Conservation (phyloP, 352 stramenopile species). For the Globisporangium echinulatum region DNA sequence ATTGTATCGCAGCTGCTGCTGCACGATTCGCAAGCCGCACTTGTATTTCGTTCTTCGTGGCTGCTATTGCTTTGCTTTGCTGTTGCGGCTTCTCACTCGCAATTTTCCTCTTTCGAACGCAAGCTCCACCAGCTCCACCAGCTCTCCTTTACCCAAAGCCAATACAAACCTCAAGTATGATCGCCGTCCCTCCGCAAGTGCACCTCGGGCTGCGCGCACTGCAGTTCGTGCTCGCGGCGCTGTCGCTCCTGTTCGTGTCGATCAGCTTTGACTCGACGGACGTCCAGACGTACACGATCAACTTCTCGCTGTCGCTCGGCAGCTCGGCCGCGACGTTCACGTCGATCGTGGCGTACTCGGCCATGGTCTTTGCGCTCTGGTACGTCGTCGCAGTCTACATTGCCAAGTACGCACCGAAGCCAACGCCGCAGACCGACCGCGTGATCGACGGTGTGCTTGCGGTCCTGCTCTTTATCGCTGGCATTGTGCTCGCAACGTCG, state of each 20-base stretch:
- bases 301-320: slow-evolving; percentile 16
- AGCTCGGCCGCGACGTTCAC: slow-evolving; percentile 37
- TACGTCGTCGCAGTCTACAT: slow-evolving; percentile 41
- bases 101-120: background rate
- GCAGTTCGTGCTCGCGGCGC: slow-evolving; percentile 53
- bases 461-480: slow-evolving; percentile 41
- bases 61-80: background rate
- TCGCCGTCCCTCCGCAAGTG: background rate
- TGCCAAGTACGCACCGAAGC: slow-evolving; percentile 26
- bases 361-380: slow-evolving; percentile 55
- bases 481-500: slow-evolving; percentile 43
- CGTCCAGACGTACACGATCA: background rate
- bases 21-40: no score
- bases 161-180: background rate
- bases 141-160: background rate
- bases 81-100: background rate
- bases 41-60: background rate
- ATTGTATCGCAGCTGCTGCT: no score
- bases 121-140: background rate
- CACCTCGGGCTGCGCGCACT: slow-evolving; percentile 26
- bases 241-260: slow-evolving; percentile 41
- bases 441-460: slow-evolving; percentile 28
- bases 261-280: slow-evolving; percentile 18
- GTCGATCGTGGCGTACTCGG: slow-evolving; percentile 54
- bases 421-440: slow-evolving; percentile 20